Conservation (phyloP, 768 basidiomycete genomes). For the Agrocybe pediades region DNA sequence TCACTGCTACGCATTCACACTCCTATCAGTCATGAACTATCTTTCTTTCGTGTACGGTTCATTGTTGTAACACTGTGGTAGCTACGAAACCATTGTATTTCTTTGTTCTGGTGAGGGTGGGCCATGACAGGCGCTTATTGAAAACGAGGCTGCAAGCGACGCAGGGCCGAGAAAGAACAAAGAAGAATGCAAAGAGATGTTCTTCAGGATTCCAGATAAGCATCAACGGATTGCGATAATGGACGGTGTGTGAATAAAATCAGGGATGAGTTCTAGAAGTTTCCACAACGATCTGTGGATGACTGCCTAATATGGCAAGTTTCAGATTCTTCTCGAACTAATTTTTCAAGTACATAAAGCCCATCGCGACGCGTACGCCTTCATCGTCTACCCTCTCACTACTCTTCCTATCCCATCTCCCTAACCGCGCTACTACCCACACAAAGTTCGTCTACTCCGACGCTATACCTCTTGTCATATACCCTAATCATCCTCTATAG, state of each 20-base stretch:
- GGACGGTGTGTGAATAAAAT: conserved; percentile 5
- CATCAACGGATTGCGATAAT: conserved; percentile 4
- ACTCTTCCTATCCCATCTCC: conserved; percentile 14
- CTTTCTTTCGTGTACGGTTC: background rate
- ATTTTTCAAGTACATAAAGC: conserved; percentile 39
- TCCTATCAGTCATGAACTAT: background rate
- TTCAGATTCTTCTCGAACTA: conserved; percentile 53
- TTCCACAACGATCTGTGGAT: conserved; percentile 34
- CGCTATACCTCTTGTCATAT: conserved; percentile 3
- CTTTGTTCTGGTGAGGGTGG: background rate
- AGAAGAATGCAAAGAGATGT: background rate
- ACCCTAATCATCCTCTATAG: conserved; percentile 6
- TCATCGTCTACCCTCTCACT: conserved; percentile 25
- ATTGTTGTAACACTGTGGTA: background rate
- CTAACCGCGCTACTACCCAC: conserved; percentile 1
- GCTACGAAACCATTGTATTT: background rate
- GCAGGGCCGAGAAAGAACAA: background rate
- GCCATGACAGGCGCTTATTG: background rate
- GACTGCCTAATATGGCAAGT: conserved; percentile 43
- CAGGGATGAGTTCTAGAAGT: conserved; percentile 39
- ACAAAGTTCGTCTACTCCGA: conserved; percentile 17
- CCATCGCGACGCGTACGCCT: conserved; percentile 21
- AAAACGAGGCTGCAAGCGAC: background rate
- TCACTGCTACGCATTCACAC: conserved; percentile 13
- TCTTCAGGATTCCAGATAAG: conserved; percentile 9